Evolutionary conservation across 768 basidiomycete species (phyloP).

Genomic region (Hirschioporus abietinus): DNA sequence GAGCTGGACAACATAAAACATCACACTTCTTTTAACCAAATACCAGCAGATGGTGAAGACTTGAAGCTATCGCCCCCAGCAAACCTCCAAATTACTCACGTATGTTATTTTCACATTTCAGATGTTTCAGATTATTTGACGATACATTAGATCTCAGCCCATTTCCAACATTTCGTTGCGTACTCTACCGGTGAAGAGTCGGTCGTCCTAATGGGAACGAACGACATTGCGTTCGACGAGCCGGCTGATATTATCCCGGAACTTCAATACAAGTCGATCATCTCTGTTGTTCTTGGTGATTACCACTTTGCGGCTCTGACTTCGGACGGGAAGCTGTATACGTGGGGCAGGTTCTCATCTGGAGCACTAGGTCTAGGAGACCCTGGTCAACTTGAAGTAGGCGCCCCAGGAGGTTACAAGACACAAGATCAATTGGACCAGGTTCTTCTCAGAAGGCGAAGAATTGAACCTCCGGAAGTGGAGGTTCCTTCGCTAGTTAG

Average conservation of each 20-base stretch:
- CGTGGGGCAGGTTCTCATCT: conserved; percentile 73
- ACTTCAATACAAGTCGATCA: conserved; percentile 72
- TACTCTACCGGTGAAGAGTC: conserved; percentile 70
- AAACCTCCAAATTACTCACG: conserved; percentile 70
- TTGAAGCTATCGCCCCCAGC: conserved; percentile 27
- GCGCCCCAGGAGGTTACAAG: conserved; percentile 56
- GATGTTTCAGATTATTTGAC: conserved; percentile 5
- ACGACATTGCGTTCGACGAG: conserved; percentile 35
- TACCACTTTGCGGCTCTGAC: conserved; percentile 90
- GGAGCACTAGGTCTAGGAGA: conserved; percentile 89
- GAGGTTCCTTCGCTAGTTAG: conserved; percentile 61
- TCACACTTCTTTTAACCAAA: conserved; percentile 37
- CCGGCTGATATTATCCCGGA: conserved; percentile 61
- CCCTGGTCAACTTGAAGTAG: conserved; percentile 46
- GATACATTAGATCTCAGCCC: conserved; percentile 66
- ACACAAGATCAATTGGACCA: conserved; percentile 28
- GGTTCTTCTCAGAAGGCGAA: conserved; percentile 24
- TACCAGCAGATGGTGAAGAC: conserved; percentile 21
- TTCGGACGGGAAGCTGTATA: conserved; percentile 63
- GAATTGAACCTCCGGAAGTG: conserved; percentile 41
- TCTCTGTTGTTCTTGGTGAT: conserved; percentile 87
- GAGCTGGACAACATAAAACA: conserved; percentile 48
- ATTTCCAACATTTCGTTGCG: conserved; percentile 76
- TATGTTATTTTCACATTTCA: conserved; percentile 31
- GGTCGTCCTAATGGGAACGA: conserved; percentile 68